These are phyloP conservation scores for Penicillium atrosanguineum DNA, from an alignment of 495 filamentous ascomycete genomes.

Conservation along the genomic window DNA sequence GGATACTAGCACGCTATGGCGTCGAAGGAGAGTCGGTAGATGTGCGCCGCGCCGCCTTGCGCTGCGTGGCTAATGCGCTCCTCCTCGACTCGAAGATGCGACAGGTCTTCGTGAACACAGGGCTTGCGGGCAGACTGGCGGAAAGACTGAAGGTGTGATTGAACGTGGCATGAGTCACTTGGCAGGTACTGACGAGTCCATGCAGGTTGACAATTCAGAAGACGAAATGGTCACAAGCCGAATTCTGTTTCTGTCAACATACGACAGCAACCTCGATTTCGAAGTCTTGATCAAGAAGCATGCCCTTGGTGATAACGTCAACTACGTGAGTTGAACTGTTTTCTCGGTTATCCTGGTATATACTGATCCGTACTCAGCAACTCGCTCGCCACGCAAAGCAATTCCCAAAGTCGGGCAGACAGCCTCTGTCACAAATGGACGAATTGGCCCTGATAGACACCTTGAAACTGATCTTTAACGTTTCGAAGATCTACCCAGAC, in stretches of 20 bases:
- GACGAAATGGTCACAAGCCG: slow-evolving; percentile 86
- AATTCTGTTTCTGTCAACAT: slow-evolving; percentile 84
- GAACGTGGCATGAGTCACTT: not conserved
- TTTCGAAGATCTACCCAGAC: slow-evolving; percentile 68
- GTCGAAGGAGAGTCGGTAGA: slow-evolving; percentile 58
- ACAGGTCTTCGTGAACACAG: slow-evolving; percentile 79
- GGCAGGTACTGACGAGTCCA: not conserved
- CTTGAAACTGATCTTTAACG: slow-evolving; percentile 85
- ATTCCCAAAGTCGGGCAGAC: slow-evolving; percentile 46
- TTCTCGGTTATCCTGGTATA: not conserved
- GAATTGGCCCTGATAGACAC: slow-evolving; percentile 80
- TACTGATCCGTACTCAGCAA: slow-evolving; percentile 47
- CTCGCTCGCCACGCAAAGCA: slow-evolving; percentile 64
- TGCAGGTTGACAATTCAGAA: slow-evolving; percentile 66
- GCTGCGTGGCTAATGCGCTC: slow-evolving; percentile 85
- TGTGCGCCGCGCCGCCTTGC: slow-evolving; percentile 72
- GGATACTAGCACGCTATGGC: slow-evolving; percentile 67
- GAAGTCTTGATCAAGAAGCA: slow-evolving; percentile 66
- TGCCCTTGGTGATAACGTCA: slow-evolving; percentile 67
- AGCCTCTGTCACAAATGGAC: slow-evolving; percentile 58
- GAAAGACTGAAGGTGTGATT: slow-evolving; percentile 60
- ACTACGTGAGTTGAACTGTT: slow-evolving; percentile 41
- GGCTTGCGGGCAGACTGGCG: slow-evolving; percentile 67
- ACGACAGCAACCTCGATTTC: slow-evolving; percentile 71
- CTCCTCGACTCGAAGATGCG: slow-evolving; percentile 68